These are phyloP conservation scores for Cyclaneusma minus DNA, from an alignment of 2,329 filamentous ascomycete species.

Conservation along the genomic window DNA sequence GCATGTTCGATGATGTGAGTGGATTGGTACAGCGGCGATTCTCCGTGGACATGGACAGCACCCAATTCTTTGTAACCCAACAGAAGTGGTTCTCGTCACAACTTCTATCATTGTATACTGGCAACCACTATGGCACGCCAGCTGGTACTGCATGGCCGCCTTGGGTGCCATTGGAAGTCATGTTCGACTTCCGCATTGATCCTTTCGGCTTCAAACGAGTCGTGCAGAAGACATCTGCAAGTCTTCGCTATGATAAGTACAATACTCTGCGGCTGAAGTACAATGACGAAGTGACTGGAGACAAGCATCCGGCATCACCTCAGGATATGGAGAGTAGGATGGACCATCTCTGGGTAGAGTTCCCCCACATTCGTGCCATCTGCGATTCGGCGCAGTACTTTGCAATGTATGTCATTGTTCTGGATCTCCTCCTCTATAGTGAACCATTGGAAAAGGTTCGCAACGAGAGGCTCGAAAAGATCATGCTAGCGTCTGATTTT, in stretches of 20 bases:
- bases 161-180: conserved; percentile 96
- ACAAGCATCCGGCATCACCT: conserved; percentile 31
- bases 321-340: conserved; percentile 62
- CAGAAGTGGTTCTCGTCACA: conserved; percentile 78
- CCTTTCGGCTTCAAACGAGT: conserved; percentile 97
- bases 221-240: conserved; percentile 91
- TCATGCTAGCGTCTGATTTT: conserved; percentile 97
- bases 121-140: conserved; percentile 79
- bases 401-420: conserved; percentile 92
- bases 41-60: conserved; percentile 88
- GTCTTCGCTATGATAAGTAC: conserved; percentile 92
- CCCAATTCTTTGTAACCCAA: conserved; percentile 95
- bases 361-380: conserved; percentile 82
- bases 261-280: conserved; percentile 95
- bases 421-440: conserved; percentile 89
- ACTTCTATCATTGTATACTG: conserved; percentile 83
- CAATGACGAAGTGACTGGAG: conserved; percentile 75
- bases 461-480: conserved; percentile 89
- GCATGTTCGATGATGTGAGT: conserved; percentile 82
- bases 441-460: conserved; percentile 96
- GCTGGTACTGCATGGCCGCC: conserved; percentile 84
- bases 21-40: conserved; percentile 91
- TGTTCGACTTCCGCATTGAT: conserved; percentile 89
- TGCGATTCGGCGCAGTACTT: conserved; percentile 98
- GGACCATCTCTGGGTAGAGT: conserved; percentile 93